phyloP scores from a whole-genome alignment of 2,329 filamentous ascomycete species.

The Didymella glomerata region DNA sequence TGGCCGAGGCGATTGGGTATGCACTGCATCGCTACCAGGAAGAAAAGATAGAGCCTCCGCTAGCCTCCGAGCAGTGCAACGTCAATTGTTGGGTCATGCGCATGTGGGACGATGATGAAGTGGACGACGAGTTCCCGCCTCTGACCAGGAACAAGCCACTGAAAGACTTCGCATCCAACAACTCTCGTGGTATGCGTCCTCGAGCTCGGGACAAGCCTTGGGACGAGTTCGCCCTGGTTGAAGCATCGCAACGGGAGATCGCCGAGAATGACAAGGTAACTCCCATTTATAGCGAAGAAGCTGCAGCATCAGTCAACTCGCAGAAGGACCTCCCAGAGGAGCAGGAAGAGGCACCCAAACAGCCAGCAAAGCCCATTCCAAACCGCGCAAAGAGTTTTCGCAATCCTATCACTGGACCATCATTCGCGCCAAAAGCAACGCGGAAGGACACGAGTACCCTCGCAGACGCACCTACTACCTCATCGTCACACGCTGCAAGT shows the following conservation, averaged over 20 bases:
- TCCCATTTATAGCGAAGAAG: constrained; percentile 70
- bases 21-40: constrained; percentile 80
- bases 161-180: constrained; percentile 79
- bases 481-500: constrained; percentile 57
- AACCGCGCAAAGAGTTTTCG: constrained; percentile 55
- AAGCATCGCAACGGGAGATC: constrained; percentile 73
- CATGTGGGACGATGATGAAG: constrained; percentile 85
- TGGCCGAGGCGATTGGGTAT: constrained; percentile 83
- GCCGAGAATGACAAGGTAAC: constrained; percentile 73
- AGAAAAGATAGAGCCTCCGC: constrained; percentile 73
- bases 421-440: constrained; percentile 56
- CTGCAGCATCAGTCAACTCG: constrained; percentile 42
- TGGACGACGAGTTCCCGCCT: constrained; percentile 85
- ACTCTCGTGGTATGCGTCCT: constrained; percentile 71
- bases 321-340: constrained; percentile 38
- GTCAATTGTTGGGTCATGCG: constrained; percentile 84
- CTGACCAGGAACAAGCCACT: constrained; percentile 77
- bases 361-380: constrained; percentile 37
- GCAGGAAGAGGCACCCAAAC: constrained; percentile 30
- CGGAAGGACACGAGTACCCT: constrained; percentile 57
- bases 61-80: constrained; percentile 72
- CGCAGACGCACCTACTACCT: constrained; percentile 55
- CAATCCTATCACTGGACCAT: constrained; percentile 61
- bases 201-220: constrained; percentile 78
- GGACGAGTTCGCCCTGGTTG: constrained; percentile 83